Percentiles rank a stretch among this genome's conserved stretches.
phyloP scores from a whole-genome alignment of 164 flowering plant species.

The Chimonanthus salicifolius region DNA sequence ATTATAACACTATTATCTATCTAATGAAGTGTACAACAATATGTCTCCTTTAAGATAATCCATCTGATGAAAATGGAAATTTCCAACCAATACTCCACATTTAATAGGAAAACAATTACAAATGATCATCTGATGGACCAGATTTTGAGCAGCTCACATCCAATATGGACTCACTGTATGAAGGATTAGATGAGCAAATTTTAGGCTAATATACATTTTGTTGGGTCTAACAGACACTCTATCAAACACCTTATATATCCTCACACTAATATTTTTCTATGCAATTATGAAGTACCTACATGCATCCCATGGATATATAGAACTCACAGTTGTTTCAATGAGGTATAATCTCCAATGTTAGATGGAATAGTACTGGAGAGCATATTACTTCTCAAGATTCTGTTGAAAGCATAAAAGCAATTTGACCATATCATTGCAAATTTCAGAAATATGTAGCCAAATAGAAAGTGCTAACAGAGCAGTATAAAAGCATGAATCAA shows the following conservation, averaged over 20 bases:
- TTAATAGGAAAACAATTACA: neutral
- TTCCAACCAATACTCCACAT: neutral
- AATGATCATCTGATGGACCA: neutral
- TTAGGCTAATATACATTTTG: neutral
- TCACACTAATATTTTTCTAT: neutral
- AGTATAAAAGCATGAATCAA: neutral
- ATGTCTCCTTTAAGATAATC: neutral
- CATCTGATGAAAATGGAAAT: neutral
- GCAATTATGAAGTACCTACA: neutral
- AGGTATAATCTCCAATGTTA: slow-evolving; percentile 33
- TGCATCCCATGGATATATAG: neutral
- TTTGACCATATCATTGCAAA: no score
- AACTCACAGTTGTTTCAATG: slow-evolving; percentile 49
- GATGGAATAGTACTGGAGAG: slow-evolving; percentile 56
- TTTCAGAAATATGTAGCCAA: neutral
- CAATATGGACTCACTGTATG: no score
- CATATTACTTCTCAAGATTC: slow-evolving; percentile 51
- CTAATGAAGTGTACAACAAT: neutral
- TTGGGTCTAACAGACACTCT: neutral
- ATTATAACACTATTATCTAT: no score
- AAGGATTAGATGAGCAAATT: no score
- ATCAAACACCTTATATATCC: no score
- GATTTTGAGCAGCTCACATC: no score
- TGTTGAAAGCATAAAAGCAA: slow-evolving; percentile 16
- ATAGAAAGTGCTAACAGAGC: no score